phyloP scores from a whole-genome alignment of 345 rosid species.

The Aegle marmelos region DNA sequence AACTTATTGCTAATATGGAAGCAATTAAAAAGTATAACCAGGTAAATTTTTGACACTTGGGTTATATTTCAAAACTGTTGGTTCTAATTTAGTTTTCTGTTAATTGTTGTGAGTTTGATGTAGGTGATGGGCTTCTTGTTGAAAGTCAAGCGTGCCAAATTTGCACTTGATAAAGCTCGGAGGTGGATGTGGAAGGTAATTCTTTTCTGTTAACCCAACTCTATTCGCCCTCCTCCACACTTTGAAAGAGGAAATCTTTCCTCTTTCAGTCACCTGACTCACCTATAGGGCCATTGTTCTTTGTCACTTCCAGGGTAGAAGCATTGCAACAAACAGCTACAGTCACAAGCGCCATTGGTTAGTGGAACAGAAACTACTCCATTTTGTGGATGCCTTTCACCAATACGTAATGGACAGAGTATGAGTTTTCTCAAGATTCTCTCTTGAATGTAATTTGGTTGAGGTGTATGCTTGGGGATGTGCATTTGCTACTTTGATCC shows the following conservation, averaged over 20 bases:
- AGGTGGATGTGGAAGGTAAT: constrained; percentile 99
- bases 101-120: constrained; percentile 25
- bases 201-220: neutral
- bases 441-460: neutral
- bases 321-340: constrained; percentile 46
- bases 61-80: constrained; percentile 12
- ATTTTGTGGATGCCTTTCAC: constrained; percentile 98
- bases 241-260: neutral
- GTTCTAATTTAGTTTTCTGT: constrained; percentile 16
- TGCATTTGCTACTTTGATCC: neutral
- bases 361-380: constrained; percentile 96
- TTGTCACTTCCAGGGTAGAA: constrained; percentile 57
- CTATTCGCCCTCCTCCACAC: neutral
- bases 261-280: neutral
- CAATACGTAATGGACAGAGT: constrained; percentile 99
- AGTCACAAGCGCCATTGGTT: constrained; percentile 79
- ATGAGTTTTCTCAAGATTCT: constrained; percentile 30
- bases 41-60: constrained; percentile 41
- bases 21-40: constrained; percentile 94
- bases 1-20: constrained; percentile 85
- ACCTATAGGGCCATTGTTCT: neutral
- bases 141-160: constrained; percentile 98
- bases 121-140: constrained; percentile 93
- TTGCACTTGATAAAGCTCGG: constrained; percentile 91
- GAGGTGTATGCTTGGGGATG: neutral